Conservation (phyloP, 2,329 filamentous ascomycete species). For the Lachnellula hyalina region DNA sequence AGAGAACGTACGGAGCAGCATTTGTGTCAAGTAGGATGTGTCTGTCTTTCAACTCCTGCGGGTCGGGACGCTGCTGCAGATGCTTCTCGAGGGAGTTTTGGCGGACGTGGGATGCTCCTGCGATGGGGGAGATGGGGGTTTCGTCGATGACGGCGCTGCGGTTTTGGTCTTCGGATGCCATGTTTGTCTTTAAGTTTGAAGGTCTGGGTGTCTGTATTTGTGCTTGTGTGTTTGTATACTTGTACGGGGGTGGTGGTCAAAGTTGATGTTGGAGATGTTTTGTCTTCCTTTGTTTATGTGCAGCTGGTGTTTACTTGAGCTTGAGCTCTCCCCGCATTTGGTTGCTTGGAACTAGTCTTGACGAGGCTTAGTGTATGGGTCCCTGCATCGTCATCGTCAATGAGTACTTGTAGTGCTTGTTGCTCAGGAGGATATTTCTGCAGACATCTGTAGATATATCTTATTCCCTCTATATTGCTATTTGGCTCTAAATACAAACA, state of each 20-base stretch:
- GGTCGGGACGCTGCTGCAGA: slow-evolving; percentile 62
- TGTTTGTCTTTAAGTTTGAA: slow-evolving; percentile 4
- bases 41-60: slow-evolving; percentile 60
- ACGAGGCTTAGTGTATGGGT: background rate
- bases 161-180: slow-evolving; percentile 15
- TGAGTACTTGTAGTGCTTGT: background rate
- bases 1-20: slow-evolving; percentile 54
- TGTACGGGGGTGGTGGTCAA: background rate
- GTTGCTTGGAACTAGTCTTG: background rate
- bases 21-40: slow-evolving; percentile 64
- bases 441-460: background rate
- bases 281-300: background rate
- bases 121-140: slow-evolving; percentile 52
- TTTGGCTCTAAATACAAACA: background rate
- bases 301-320: background rate
- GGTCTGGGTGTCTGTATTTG: background rate
- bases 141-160: slow-evolving; percentile 30
- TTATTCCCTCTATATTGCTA: no score
- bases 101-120: slow-evolving; percentile 41
- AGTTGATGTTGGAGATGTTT: background rate
- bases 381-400: background rate
- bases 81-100: slow-evolving; percentile 70
- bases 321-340: background rate
- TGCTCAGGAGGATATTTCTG: background rate
- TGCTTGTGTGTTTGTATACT: background rate